Evolutionary conservation across 1,139 yeast genomes (phyloP), one percentile per base, ranked within the genome.

Genomic region (Magnusiomyces sp.): DNA sequence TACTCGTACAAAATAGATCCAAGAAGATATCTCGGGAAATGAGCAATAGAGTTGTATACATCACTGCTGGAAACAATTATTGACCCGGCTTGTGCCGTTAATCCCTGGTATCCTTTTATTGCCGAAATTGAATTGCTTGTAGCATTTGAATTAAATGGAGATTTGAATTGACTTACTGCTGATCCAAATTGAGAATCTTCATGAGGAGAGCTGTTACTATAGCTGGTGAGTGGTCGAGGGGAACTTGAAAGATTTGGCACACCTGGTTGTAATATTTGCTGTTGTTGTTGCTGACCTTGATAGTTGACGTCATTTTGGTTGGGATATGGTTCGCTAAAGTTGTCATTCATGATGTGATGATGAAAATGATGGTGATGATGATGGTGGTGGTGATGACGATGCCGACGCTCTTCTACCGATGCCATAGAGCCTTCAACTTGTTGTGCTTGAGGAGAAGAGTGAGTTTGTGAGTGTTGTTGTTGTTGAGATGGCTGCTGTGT

Each of bases 1-100:
- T 23, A 23, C 29, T 23, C 29, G 62, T 86, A 86, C 0, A 82
- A 66, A 2, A 84, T 64, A 1, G 81, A 72, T 0, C 92, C 92
- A 36, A 86, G 66, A 51, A 74, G 74, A 41, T 66, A 71, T 43
- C 84, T 68, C 11, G 75, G 71, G 41, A 76, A 73, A 47, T 70
- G 68, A 9, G 67, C 58, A 1, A 81, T 71, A 10, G 72, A 62
- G n/a, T 70, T 72, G 0, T 72, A 56, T 0, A 79, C 80, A 38
- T 75, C 76, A 14, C 61, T 56, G 50, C 71, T 76, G 54, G 73
- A 64, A 16, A 81, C 69, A 0, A 61, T 62, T 2, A 23, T 7
- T 23, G 29, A 23, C 4, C 7, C 29, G 4, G 4, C 7, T 23
- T 23, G 6, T 7, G 29, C 29, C 7, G 29, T 23, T 7, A 7